phyloP scores from a whole-genome alignment of 345 rosid species.

The Boechera retrofracta region DNA sequence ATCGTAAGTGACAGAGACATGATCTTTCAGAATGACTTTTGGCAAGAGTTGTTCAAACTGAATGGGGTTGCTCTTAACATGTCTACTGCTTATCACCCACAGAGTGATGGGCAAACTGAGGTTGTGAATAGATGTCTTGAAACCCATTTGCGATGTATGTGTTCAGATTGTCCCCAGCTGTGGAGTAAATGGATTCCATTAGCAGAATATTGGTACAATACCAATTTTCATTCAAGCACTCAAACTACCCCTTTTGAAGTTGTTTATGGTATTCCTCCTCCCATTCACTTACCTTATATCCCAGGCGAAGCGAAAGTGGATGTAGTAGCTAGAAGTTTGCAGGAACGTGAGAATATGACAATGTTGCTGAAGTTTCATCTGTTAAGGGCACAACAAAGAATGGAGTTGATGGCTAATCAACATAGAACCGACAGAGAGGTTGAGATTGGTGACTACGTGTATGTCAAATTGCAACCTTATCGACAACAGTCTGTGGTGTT shows the following conservation, averaged over 20 bases:
- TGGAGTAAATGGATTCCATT: not conserved
- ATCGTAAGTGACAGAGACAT: not conserved
- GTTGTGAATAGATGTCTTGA: not conserved
- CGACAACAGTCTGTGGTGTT: not conserved
- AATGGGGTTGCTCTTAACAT: not conserved
- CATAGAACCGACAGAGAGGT: rapidly evolving
- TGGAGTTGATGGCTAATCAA: not conserved
- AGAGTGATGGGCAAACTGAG: not conserved
- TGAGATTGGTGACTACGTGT: not conserved
- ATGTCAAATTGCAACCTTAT: not conserved
- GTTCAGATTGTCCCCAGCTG: rapidly evolving
- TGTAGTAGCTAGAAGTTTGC: not conserved
- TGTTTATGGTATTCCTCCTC: not conserved
- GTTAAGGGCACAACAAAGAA: not conserved
- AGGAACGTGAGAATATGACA: not conserved
- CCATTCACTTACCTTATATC: not conserved
- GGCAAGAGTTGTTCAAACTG: too few relatives aligned
- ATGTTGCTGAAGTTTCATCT: not conserved
- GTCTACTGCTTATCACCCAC: not conserved
- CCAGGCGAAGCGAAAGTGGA: not conserved
- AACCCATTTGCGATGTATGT: not conserved
- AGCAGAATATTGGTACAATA: not conserved
- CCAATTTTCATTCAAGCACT: not conserved
- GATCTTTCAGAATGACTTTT: not conserved
- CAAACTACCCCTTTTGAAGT: rapidly evolving